Evolutionary conservation across 768 basidiomycete genomes (phyloP).

Genomic region (Boletus fagicola): DNA sequence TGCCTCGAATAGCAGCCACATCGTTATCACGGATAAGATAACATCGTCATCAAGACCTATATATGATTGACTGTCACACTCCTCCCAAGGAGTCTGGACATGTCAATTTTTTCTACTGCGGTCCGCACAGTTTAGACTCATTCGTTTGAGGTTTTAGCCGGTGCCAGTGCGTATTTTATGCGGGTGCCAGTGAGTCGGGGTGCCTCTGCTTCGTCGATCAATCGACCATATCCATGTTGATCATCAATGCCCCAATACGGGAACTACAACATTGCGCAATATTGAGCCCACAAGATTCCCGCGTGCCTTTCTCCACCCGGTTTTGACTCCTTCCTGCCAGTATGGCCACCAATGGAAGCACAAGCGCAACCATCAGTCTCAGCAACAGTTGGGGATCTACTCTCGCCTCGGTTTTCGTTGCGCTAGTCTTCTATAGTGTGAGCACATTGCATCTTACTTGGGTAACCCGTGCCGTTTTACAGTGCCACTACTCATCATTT

Average conservation of each 20-base stretch:
- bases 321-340: background rate
- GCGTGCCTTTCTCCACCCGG: background rate
- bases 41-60: background rate
- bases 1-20: background rate
- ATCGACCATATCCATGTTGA: slow-evolving; percentile 14
- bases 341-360: slow-evolving; percentile 12
- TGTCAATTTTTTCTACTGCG: background rate
- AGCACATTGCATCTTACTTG: no score
- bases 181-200: background rate
- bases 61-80: background rate
- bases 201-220: background rate
- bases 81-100: background rate
- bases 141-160: background rate
- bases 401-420: no score
- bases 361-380: slow-evolving; percentile 5
- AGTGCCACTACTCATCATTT: no score
- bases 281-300: background rate
- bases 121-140: no score
- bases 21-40: background rate
- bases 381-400: no score
- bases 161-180: background rate
- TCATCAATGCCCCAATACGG: slow-evolving; percentile 2
- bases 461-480: no score
- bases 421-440: no score
- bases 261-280: slow-evolving; percentile 11